Evolutionary conservation across 805 yeast species (phyloP).

Genomic region (Vanderwaltozyma verrucispora): DNA sequence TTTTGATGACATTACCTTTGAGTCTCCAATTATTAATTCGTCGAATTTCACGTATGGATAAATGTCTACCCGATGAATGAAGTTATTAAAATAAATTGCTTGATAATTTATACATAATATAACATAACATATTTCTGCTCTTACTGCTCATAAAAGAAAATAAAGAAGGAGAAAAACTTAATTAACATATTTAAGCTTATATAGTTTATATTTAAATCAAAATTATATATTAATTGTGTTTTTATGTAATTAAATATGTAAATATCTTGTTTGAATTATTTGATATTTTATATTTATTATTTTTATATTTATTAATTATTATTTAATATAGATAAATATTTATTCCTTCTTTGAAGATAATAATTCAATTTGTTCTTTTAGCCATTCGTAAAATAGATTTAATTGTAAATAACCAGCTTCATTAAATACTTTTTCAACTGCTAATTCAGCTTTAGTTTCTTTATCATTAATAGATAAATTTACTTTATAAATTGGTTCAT

Average conservation of each 20-base stretch:
- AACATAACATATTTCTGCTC: no score
- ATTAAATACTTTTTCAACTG: constrained; percentile 29
- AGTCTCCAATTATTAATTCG: constrained; percentile 35
- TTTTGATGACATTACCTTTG: constrained; percentile 61
- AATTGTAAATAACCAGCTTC: constrained; percentile 36
- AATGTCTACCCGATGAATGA: constrained; percentile 22
- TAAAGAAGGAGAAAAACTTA: no score
- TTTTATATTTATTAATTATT: neutral
- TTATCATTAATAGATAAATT: constrained; percentile 20
- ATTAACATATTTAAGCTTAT: no score
- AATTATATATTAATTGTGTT: no score
- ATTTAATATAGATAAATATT: neutral
- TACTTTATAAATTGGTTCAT: constrained; percentile 35
- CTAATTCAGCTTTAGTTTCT: constrained; percentile 11
- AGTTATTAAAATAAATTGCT: no score
- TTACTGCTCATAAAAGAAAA: no score
- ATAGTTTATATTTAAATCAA: no score
- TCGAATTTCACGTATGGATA: constrained; percentile 58
- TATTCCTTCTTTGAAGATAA: constrained; percentile 2
- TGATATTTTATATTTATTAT: no score
- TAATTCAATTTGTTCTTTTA: constrained; percentile 21
- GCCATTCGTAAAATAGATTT: constrained; percentile 31
- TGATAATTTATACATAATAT: no score
- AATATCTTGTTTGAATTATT: no score
- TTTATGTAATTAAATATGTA: no score